Conservation (phyloP, 441 rosid species). For the Euphorbia schlechtendalii region DNA sequence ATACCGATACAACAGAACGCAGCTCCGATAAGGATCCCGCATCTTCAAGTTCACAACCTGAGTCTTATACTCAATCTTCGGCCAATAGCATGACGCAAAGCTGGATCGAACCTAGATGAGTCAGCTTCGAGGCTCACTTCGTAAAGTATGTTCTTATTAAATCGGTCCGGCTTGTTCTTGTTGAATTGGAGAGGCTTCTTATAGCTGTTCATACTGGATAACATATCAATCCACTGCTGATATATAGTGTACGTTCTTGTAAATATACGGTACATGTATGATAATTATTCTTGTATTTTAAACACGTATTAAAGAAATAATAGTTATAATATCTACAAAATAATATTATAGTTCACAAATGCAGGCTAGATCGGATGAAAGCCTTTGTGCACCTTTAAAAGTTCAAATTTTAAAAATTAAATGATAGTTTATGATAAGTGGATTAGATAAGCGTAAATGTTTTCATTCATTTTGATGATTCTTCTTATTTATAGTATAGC, state of each 20-base stretch:
- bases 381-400: too few relatives aligned
- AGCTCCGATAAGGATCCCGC: constrained; percentile 15
- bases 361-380: too few relatives aligned
- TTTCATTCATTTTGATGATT: too few relatives aligned
- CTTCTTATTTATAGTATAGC: too few relatives aligned
- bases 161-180: neutral
- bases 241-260: neutral
- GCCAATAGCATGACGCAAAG: constrained; percentile 37
- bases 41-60: constrained; percentile 24
- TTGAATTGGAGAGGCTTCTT: neutral
- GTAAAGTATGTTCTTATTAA: neutral
- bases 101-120: constrained; percentile 41
- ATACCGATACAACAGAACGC: constrained; percentile 21
- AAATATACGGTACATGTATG: neutral
- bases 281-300: neutral
- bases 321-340: too few relatives aligned
- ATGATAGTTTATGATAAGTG: too few relatives aligned
- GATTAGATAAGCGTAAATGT: too few relatives aligned
- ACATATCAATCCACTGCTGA: neutral
- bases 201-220: too few relatives aligned
- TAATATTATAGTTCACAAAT: too few relatives aligned
- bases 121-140: neutral
- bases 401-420: too few relatives aligned
- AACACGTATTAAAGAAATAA: too few relatives aligned
- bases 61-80: constrained; percentile 38